phyloP scores from a whole-genome alignment of 2,329 filamentous ascomycete species.

The Fusarium nodosum region DNA sequence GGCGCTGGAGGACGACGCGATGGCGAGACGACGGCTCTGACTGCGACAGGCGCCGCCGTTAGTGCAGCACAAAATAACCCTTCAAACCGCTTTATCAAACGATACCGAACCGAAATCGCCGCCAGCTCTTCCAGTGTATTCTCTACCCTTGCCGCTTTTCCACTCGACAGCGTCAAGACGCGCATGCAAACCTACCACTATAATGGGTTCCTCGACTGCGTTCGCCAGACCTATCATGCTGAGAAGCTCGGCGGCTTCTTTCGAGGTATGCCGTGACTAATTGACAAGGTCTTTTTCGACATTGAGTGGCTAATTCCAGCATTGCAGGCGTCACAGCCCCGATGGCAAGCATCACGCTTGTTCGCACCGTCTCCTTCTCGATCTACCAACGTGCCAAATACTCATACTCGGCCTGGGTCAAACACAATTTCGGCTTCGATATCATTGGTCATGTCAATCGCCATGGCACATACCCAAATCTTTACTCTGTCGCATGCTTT shows the following conservation, averaged over 20 bases:
- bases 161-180: constrained; percentile 89
- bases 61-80: constrained; percentile 18
- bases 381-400: constrained; percentile 85
- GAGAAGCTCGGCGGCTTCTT: constrained; percentile 85
- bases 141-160: constrained; percentile 85
- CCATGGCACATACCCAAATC: constrained; percentile 76
- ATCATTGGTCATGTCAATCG: constrained; percentile 80
- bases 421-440: constrained; percentile 74
- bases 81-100: constrained; percentile 69
- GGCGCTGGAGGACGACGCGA: constrained; percentile 50
- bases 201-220: constrained; percentile 79
- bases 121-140: constrained; percentile 82
- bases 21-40: constrained; percentile 47
- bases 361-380: constrained; percentile 83
- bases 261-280: constrained; percentile 69
- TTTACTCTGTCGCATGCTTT: constrained; percentile 82
- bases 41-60: constrained; percentile 40
- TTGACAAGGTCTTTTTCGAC: constrained; percentile 10
- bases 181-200: constrained; percentile 91
- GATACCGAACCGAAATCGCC: constrained; percentile 84
- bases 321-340: constrained; percentile 78
- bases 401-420: constrained; percentile 77
- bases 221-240: constrained; percentile 79
- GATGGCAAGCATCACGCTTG: constrained; percentile 82
- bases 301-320: constrained; percentile 26